These are phyloP conservation scores for Fibroporia radiculosa DNA, from an alignment of 768 basidiomycete genomes.

Conservation along the genomic window DNA sequence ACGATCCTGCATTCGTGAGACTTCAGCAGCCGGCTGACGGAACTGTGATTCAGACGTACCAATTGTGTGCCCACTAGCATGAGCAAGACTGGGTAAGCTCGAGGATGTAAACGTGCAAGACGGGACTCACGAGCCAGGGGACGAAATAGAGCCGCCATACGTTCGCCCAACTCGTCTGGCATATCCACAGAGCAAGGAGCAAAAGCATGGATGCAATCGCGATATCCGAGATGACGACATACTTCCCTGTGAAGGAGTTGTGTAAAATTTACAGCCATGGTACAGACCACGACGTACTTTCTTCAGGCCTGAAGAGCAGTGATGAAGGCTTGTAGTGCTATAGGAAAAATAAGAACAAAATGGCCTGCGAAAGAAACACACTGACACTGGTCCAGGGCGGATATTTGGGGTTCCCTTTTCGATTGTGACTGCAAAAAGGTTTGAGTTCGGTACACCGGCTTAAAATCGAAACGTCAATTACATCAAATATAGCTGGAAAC, in stretches of 20 bases:
- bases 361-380: neutral
- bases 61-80: conserved; percentile 6
- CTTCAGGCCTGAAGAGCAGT: conserved; percentile 36
- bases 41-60: neutral
- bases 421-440: conserved; percentile 11
- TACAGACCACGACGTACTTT: conserved; percentile 26
- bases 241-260: conserved; percentile 3
- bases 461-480: neutral
- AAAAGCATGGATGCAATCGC: conserved; percentile 32
- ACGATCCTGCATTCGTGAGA: conserved; percentile 12
- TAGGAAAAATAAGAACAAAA: neutral
- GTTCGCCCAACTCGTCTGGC: conserved; percentile 23
- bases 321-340: conserved; percentile 27
- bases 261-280: neutral
- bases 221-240: conserved; percentile 36
- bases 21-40: neutral
- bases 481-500: conserved; percentile 20
- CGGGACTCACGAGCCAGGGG: conserved; percentile 39
- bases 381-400: conserved; percentile 18
- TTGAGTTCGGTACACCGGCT: neutral
- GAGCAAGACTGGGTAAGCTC: neutral
- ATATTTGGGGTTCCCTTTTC: conserved; percentile 21
- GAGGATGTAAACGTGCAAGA: conserved; percentile 22
- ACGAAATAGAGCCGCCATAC: conserved; percentile 35
- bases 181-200: conserved; percentile 25